Evolutionary conservation across 345 rosid species (phyloP).

Genomic region (Excoecaria agallocha): DNA sequence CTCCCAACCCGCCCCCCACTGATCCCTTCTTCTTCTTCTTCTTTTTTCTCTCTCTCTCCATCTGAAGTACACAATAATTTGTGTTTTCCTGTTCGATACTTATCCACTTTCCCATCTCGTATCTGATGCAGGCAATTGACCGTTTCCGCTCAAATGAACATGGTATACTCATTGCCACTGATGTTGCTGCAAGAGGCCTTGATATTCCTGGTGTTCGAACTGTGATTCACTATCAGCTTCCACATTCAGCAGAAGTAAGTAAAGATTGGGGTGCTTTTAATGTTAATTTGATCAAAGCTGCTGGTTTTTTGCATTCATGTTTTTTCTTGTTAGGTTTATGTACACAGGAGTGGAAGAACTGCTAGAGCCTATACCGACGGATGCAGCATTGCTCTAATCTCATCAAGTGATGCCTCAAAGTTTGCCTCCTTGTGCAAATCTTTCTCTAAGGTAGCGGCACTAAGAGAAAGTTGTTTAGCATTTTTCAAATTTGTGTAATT

Average conservation of each 20-base stretch:
- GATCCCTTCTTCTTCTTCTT: background rate
- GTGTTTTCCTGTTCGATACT: background rate
- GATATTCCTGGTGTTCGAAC: constrained; percentile 95
- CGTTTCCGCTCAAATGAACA: constrained; percentile 77
- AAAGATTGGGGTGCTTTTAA: constrained; percentile 10
- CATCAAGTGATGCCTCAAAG: constrained; percentile 73
- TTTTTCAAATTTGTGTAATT: background rate
- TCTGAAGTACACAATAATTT: background rate
- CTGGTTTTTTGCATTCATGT: constrained; percentile 4
- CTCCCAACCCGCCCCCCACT: no score
- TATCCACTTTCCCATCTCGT: background rate
- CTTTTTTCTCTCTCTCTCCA: no score
- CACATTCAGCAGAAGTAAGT: constrained; percentile 90
- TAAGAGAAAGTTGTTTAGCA: background rate
- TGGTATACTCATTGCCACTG: constrained; percentile 87
- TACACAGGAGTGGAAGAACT: constrained; percentile 97
- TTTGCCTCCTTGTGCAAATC: constrained; percentile 87
- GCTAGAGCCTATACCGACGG: constrained; percentile 95
- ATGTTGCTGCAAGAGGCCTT: constrained; percentile 98
- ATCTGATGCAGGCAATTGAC: constrained; percentile 65
- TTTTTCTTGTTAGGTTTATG: constrained; percentile 62
- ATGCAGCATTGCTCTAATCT: constrained; percentile 85
- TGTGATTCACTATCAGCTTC: constrained; percentile 95
- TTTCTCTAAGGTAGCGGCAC: constrained; percentile 64
- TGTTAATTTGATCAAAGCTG: constrained; percentile 5